These are phyloP conservation scores for Botrytis fragariae DNA, from an alignment of 2,329 filamentous ascomycete species.

Conservation along the genomic window DNA sequence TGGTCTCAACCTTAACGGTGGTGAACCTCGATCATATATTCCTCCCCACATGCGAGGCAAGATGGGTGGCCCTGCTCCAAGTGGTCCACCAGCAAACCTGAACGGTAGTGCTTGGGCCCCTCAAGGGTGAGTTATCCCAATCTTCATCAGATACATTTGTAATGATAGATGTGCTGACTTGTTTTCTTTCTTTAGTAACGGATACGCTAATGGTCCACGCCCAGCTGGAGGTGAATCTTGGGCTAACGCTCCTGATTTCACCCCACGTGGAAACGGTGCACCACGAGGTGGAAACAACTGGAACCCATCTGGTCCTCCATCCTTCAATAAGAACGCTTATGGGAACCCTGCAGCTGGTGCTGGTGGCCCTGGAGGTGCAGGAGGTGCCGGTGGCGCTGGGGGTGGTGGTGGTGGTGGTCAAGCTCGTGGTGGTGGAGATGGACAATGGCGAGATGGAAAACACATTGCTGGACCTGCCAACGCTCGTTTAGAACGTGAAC, in stretches of 20 bases:
- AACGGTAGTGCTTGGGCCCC: constrained; percentile 61
- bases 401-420: constrained; percentile 44
- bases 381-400: neutral
- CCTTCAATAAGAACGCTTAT: constrained; percentile 59
- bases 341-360: constrained; percentile 38
- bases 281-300: constrained; percentile 42
- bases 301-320: constrained; percentile 29
- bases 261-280: constrained; percentile 36
- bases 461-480: constrained; percentile 89
- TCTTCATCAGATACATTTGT: neutral
- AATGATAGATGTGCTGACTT: constrained; percentile 14
- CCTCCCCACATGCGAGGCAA: constrained; percentile 77
- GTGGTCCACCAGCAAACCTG: constrained; percentile 42
- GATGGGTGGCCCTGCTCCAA: constrained; percentile 40
- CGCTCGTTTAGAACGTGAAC: constrained; percentile 86
- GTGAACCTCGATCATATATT: constrained; percentile 70
- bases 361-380: constrained; percentile 31
- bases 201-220: constrained; percentile 40
- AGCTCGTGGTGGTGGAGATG: constrained; percentile 84
- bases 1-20: constrained; percentile 61
- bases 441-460: constrained; percentile 95
- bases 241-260: constrained; percentile 41
- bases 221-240: constrained; percentile 37
- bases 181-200: constrained; percentile 47
- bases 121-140: constrained; percentile 48